Percentiles rank a stretch among this genome's conserved stretches.
These are phyloP conservation scores for Cladosporium sp. DNA, from an alignment of 2,329 filamentous ascomycete genomes.

Conservation along the genomic window DNA sequence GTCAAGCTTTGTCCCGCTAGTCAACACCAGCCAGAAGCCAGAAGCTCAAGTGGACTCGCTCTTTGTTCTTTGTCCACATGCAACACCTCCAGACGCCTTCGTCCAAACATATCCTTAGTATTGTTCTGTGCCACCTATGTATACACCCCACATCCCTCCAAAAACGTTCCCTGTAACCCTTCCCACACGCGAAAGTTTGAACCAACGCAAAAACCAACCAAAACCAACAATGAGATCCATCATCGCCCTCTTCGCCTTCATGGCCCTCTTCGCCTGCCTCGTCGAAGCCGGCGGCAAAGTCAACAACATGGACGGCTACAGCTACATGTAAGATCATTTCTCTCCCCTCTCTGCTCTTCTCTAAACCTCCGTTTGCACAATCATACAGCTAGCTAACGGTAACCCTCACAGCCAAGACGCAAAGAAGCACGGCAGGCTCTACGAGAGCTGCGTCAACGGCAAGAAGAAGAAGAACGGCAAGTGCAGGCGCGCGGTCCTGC, in stretches of 20 bases:
- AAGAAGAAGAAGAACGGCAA: constrained; percentile 17
- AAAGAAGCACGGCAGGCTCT: not conserved
- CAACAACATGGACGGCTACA: not conserved
- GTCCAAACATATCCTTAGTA: constrained; percentile 8
- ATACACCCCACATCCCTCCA: not conserved
- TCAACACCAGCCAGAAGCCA: not conserved
- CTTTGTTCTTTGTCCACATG: constrained; percentile 3
- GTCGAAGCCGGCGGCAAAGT: not conserved
- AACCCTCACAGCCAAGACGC: not conserved
- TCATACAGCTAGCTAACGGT: too few species aligned
- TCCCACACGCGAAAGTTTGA: not conserved
- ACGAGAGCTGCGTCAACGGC: not conserved
- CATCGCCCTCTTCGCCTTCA: constrained; percentile 4
- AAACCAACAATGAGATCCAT: not conserved
- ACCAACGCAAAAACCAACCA: not conserved
- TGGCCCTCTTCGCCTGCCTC: constrained; percentile 10
- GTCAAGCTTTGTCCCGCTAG: not conserved
- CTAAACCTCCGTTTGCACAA: too few species aligned
- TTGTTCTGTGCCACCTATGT: constrained; percentile 5
- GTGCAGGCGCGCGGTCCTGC: not conserved
- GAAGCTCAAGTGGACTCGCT: not conserved
- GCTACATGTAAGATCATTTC: not conserved
- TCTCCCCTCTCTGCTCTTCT: too few species aligned
- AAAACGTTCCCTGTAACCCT: not conserved
- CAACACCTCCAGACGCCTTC: not conserved